Evolutionary conservation across 345 rosid genomes (phyloP).

Genomic region (Microthlaspi erraticum): DNA sequence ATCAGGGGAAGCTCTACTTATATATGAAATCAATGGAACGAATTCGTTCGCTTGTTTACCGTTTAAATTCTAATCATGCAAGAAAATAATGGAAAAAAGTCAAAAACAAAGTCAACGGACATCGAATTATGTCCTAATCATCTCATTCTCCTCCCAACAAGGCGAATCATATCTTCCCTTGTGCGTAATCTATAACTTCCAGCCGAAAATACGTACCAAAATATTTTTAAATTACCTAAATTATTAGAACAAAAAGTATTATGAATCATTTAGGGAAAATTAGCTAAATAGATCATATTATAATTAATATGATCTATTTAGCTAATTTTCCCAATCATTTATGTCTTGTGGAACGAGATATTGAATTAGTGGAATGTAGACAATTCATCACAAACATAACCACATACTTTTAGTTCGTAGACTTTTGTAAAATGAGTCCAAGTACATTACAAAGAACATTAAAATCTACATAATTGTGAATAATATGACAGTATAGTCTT

Average conservation of each 20-base stretch:
- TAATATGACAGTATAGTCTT: background rate
- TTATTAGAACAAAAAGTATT: constrained; percentile 22
- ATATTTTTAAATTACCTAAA: constrained; percentile 3
- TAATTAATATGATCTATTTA: too few relatives aligned
- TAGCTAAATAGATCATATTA: too few relatives aligned
- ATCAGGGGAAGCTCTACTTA: too few relatives aligned
- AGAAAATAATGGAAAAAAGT: too few relatives aligned
- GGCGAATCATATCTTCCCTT: constrained; percentile 42
- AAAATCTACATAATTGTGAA: constrained; percentile 3
- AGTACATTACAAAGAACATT: constrained; percentile 1
- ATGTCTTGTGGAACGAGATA: background rate
- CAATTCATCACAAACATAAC: background rate
- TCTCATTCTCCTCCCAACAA: constrained; percentile 42
- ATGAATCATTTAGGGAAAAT: background rate
- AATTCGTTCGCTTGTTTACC: too few relatives aligned
- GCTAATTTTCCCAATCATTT: too few relatives aligned
- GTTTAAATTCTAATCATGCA: too few relatives aligned
- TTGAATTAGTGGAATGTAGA: constrained; percentile 18
- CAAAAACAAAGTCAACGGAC: constrained; percentile 41
- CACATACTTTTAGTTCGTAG: constrained; percentile 10
- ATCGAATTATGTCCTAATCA: constrained; percentile 38
- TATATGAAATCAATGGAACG: too few relatives aligned
- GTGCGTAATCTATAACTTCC: constrained; percentile 24
- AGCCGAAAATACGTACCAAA: constrained; percentile 33
- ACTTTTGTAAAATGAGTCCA: constrained; percentile 30